Evolutionary conservation across 1,284 basidiomycete species (phyloP).

Genomic region (Heterobasidion irregulare): DNA sequence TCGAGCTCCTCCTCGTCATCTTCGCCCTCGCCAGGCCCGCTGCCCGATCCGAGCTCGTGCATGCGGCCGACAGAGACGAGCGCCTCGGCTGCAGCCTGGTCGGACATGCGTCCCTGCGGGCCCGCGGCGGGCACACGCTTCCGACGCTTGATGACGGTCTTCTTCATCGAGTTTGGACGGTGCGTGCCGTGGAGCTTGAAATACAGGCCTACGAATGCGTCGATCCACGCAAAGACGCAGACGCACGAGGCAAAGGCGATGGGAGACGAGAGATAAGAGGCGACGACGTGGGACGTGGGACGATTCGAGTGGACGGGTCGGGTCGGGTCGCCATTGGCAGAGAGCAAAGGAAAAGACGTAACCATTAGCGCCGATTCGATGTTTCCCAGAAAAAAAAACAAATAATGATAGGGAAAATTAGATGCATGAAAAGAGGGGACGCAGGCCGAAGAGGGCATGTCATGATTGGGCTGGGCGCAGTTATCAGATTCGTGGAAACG

Average conservation of each 20-base stretch:
- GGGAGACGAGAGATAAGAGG: neutral
- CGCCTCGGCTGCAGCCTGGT: conserved; percentile 78
- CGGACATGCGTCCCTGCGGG: conserved; percentile 52
- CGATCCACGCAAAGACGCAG: neutral
- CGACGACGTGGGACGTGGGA: neutral
- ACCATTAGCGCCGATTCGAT: conserved; percentile 7
- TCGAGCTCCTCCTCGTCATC: conserved; percentile 40
- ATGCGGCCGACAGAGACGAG: conserved; percentile 68
- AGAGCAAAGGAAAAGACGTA: conserved; percentile 4
- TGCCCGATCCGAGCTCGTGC: conserved; percentile 13
- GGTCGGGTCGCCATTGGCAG: neutral
- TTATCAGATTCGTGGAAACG: conserved; percentile 14
- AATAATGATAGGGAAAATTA: conserved; percentile 1
- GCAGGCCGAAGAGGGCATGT: conserved; percentile 8
- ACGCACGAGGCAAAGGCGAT: neutral
- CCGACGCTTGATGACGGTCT: conserved; percentile 95
- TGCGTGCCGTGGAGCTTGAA: conserved; percentile 98
- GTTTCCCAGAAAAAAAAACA: conserved; percentile 11
- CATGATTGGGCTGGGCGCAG: neutral
- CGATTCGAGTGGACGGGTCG: neutral
- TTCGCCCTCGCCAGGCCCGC: conserved; percentile 17
- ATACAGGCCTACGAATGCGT: conserved; percentile 66
- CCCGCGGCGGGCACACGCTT: conserved; percentile 86
- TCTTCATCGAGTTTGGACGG: conserved; percentile 97
- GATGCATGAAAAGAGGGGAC: conserved; percentile 12